Evolutionary conservation across 78 protist genomes (phyloP), one percentile per base, ranked within the genome.

Genomic region (Dictyostelium firmibasis): DNA sequence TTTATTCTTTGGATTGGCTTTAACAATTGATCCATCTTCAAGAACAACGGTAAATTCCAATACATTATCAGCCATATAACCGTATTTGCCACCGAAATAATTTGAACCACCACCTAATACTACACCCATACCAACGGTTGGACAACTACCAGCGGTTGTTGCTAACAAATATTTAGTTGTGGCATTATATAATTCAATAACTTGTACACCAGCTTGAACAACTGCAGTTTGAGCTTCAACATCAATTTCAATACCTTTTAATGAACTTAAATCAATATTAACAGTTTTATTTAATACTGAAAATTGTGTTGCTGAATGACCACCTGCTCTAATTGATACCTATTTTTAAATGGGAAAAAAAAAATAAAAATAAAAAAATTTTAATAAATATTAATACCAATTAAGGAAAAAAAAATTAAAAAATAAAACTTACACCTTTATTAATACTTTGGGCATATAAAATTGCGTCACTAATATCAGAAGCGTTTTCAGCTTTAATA

Each of bases 141-240:
- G 93, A 79, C 93, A 88, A 9, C 81, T 33, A 10, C 93, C 93
- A 31, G 72, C 93, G 11, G 93, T 35, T 11, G 81, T 76, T n/a
- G 76, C 86, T 7, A 69, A 41, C 1, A 14, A 50, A 3, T 60
- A 4, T 23, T 33, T 20, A 13, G 72, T 78, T 5, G 93, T 74
- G 0, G 29, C 43, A 13, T 38, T 79, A 62, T 88, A 88, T 3
- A 88, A 36, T 16, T 88, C 86, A 18, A 29, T 29, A 27, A 35
- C 43, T 7, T 1, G 16, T 16, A 67, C 81, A 38, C 93, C 93
- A 4, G 82, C 20, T 64, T 78, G 74, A 5, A 79, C 93, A 0
- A 11, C 31, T 1, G 33, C 57, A 16, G 67, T 53, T 14, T 67
- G 33, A 67, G 14, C 75, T 11, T n/a, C 35, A 9, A 29, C 35